Evolutionary conservation across 2,329 filamentous ascomycete genomes (phyloP).

Genomic region (Cordyceps cicadae): DNA sequence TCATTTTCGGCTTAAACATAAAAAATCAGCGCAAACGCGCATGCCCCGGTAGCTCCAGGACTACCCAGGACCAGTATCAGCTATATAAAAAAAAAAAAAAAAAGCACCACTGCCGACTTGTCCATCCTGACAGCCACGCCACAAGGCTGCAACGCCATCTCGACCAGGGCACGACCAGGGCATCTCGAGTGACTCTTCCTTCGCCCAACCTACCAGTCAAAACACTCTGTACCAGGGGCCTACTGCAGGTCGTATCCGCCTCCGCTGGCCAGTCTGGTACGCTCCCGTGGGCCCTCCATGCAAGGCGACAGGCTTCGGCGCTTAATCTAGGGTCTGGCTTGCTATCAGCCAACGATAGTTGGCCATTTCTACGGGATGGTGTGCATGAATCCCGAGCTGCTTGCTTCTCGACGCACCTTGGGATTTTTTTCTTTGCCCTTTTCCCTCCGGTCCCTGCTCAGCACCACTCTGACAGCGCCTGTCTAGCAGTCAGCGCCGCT

Average conservation of each 20-base stretch:
- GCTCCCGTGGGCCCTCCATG: conserved; percentile 36
- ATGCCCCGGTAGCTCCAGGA: neutral
- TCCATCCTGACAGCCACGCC: neutral
- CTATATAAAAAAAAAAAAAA: no score
- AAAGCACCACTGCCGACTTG: neutral
- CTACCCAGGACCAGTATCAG: neutral
- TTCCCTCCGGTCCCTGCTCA: neutral
- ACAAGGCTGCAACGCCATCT: conserved; percentile 5
- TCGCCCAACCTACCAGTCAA: neutral
- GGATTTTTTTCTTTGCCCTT: neutral
- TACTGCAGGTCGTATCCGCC: neutral
- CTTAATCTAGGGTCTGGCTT: conserved; percentile 42
- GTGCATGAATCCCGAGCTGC: neutral
- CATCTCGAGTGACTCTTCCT: neutral
- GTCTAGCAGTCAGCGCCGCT: neutral
- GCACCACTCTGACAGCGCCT: neutral
- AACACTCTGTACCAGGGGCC: neutral
- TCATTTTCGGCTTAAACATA: no score
- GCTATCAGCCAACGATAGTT: conserved; percentile 27
- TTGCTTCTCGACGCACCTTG: neutral
- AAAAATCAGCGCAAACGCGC: neutral
- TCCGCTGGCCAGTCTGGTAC: neutral
- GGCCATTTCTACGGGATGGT: conserved; percentile 1
- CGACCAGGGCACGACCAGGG: conserved; percentile 1
- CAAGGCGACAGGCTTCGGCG: conserved; percentile 45